Percentiles rank a stretch among this genome's conserved stretches.
phyloP scores from a whole-genome alignment of 2,329 filamentous ascomycete species.

The Chalaropsis thielavioides region DNA sequence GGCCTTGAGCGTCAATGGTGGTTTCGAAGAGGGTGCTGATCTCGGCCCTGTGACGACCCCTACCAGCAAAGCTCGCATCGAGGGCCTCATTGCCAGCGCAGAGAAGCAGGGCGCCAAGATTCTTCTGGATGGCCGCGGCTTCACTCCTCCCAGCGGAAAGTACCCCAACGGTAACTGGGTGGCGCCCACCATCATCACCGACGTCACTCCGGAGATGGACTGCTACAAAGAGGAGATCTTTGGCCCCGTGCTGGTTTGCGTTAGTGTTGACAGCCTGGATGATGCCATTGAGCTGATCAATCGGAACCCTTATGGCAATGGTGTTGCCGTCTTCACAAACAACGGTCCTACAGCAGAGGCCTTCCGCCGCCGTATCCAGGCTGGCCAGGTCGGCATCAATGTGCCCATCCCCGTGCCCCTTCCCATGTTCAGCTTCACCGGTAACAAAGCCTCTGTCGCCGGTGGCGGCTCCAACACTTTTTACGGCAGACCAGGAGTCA shows the following conservation, averaged over 20 bases:
- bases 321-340: slow-evolving; percentile 69
- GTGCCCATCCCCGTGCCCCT: slow-evolving; percentile 62
- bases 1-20: slow-evolving; percentile 58
- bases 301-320: slow-evolving; percentile 75
- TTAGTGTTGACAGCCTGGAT: slow-evolving; percentile 64
- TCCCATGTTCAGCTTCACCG: slow-evolving; percentile 59
- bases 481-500: slow-evolving; percentile 82
- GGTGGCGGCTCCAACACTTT: slow-evolving; percentile 88
- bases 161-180: slow-evolving; percentile 67
- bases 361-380: slow-evolving; percentile 70
- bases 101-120: slow-evolving; percentile 71
- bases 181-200: slow-evolving; percentile 67
- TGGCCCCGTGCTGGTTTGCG: slow-evolving; percentile 67
- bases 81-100: slow-evolving; percentile 58
- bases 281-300: slow-evolving; percentile 74
- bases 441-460: slow-evolving; percentile 79
- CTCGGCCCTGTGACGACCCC: slow-evolving; percentile 71
- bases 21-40: slow-evolving; percentile 67
- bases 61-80: slow-evolving; percentile 64
- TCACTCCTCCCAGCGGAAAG: slow-evolving; percentile 46
- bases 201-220: slow-evolving; percentile 66
- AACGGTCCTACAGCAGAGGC: slow-evolving; percentile 61
- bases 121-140: slow-evolving; percentile 65
- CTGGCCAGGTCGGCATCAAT: slow-evolving; percentile 75
- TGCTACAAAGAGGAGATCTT: slow-evolving; percentile 83